Base-by-base conservation (phyloP, 768 basidiomycete species). In the Serendipita sp. region DNA sequence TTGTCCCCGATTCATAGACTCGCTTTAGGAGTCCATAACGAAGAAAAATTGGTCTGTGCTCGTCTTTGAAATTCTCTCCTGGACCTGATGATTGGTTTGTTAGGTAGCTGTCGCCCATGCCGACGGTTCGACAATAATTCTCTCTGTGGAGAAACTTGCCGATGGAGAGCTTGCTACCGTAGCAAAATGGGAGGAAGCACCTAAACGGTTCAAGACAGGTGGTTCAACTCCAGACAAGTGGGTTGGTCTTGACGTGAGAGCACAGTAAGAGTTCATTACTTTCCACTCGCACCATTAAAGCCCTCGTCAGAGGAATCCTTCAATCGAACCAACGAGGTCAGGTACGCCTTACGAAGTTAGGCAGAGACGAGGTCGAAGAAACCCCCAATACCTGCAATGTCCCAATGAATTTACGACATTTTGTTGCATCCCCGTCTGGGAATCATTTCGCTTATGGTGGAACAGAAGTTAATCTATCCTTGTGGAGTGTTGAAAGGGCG, bases 281-380 rank as follows among this genome's bases (percentile, higher is more conserved):
- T 61, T 26, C 22, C 30, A 34, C n/a, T 51, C 24, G 31, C 20
- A 16, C 31, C 22, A 3, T 28, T 38, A 14, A 24, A 61, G 9
- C 67, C 11, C 53, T 42, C 5, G 22, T 56, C 41, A 72, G 84
- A 61, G 73, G 76, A 11, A 73, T 81, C 5, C 84, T 81, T 64
- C 82, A 87, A 9, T 91, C 88, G 70, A 85, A 86, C 1, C 82
- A 86, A 1, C 84, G 85, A 62, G 90, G 90, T 26, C 84, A 84
- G 60, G 74, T 91, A 41, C 80, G 83, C 60, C 72, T 76, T 61
- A 81, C 77, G 1, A 65, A 69, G 38, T 68, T 76, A 24, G 66
- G 66, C 38, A 44, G 26, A 24, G 62, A 42, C 33, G 17, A 14
- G 24, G 70, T 71, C 42, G 71, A 70, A 13, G 61, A 64, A 2